Conservation (phyloP, 768 basidiomycete species). For the Scleroderma citrinum region DNA sequence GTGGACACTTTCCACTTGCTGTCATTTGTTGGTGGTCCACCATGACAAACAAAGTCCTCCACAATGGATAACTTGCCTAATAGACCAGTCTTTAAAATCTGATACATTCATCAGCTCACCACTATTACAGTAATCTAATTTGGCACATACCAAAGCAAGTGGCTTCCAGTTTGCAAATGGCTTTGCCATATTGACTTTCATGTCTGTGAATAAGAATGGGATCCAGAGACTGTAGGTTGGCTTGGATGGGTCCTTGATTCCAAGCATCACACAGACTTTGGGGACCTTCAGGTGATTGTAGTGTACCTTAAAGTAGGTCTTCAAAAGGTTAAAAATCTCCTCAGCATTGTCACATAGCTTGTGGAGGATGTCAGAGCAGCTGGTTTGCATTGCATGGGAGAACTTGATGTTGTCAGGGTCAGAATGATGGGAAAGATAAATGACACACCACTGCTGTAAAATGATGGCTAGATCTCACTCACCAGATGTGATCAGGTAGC, state of each 20-base stretch:
- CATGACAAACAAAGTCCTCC: not conserved
- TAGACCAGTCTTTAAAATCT: not conserved
- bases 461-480: not conserved
- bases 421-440: not conserved
- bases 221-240: not conserved
- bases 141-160: not conserved
- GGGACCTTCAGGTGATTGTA: not conserved
- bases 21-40: not conserved
- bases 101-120: no score
- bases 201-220: not conserved
- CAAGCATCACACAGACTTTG: not conserved
- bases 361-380: not conserved
- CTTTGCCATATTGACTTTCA: not conserved
- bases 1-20: not conserved
- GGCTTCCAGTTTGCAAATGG: no score
- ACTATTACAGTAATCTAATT: not conserved
- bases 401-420: not conserved
- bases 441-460: not conserved
- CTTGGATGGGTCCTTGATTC: not conserved
- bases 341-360: not conserved
- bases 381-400: no score
- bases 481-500: not conserved
- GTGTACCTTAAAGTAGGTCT: not conserved
- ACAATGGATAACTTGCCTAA: not conserved
- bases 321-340: not conserved